Evolutionary conservation across 495 filamentous ascomycete genomes (phyloP).

Genomic region (Xylaria sp.): DNA sequence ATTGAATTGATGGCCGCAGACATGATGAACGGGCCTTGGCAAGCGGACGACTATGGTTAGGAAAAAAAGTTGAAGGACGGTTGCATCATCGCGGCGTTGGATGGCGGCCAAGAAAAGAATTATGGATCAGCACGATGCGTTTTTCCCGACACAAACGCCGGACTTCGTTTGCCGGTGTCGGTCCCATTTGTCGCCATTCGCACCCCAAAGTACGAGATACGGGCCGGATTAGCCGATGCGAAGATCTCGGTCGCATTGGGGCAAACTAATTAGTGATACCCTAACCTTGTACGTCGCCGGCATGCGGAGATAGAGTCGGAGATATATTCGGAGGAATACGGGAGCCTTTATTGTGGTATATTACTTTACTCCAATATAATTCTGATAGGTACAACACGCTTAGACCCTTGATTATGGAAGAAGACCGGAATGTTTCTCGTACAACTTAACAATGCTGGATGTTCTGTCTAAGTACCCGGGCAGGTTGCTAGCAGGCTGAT

Average conservation of each 20-base stretch:
- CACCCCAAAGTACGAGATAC: slow-evolving; percentile 4
- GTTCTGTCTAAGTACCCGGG: not conserved
- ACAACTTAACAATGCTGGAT: not conserved
- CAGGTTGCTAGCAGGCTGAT: not conserved
- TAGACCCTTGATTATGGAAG: not conserved
- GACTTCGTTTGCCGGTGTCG: not conserved
- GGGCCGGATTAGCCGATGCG: slow-evolving; percentile 4
- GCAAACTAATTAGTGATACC: not conserved
- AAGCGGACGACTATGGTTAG: not conserved
- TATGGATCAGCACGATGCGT: slow-evolving; percentile 13
- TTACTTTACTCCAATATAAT: no score
- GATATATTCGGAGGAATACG: not conserved
- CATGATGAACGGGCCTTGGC: slow-evolving; percentile 19
- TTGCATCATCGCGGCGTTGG: slow-evolving; percentile 1
- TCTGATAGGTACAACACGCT: not conserved
- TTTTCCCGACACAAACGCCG: slow-evolving; percentile 5
- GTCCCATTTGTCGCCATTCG: slow-evolving; percentile 1
- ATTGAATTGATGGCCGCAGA: slow-evolving; percentile 25
- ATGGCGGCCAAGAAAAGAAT: slow-evolving; percentile 7
- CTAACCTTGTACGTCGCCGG: not conserved
- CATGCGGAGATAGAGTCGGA: slow-evolving; percentile 11
- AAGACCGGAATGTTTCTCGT: not conserved
- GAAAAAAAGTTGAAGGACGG: not conserved
- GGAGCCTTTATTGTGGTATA: not conserved
- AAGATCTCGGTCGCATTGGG: not conserved